Base-by-base conservation (phyloP, 331 rosid genomes). In the Quercus tomentella region DNA sequence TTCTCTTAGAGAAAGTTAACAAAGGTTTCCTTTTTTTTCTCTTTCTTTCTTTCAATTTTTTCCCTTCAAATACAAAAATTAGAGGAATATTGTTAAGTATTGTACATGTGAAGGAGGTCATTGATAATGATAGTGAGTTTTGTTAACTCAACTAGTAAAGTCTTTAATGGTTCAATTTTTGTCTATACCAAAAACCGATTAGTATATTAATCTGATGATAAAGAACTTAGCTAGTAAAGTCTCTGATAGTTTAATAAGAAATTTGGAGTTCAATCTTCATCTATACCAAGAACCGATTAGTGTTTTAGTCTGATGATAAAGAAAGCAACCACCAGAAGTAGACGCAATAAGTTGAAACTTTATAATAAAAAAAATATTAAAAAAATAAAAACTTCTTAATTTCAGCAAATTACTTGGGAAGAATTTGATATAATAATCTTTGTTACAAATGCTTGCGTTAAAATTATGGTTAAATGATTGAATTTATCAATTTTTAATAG, bases 271-370 rank as follows among this genome's bases (percentile, higher is more conserved):
- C 1, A 41, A 41, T 2, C 3, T 1, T 0, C 3, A 0, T 9
- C 12, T 41, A 2, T 0, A 41, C 1, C 12, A 41, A 41, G 9
- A 41, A 41, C 0, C 14, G 1, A 41, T 41, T 41, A 41, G 0
- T 41, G 0, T 41, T 2, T 41, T 41, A 41, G 1, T 41, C 1
- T 41, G 12, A 2, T 2, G 3, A 41, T 41, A 41, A 41, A 41
- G 0, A 9, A 0, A 41, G 0, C 4, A 41, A 41, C 0, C 4
- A 41, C 0, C 14, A 0, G 0, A 41, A 41, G 0, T 1, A 41
- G 0, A 9, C 14, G 1, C 0, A 0, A 41, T 9, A 41, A 0
- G 1, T 41, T 9, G 4, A 41, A 41, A 41, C 49, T 9, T 0
- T 41, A 41, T 9, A 8, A 9, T 1, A 8, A 49, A 11, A 1